Evolutionary conservation across 768 basidiomycete species (phyloP).

Genomic region (Boletus pseudo-olivaceus): DNA sequence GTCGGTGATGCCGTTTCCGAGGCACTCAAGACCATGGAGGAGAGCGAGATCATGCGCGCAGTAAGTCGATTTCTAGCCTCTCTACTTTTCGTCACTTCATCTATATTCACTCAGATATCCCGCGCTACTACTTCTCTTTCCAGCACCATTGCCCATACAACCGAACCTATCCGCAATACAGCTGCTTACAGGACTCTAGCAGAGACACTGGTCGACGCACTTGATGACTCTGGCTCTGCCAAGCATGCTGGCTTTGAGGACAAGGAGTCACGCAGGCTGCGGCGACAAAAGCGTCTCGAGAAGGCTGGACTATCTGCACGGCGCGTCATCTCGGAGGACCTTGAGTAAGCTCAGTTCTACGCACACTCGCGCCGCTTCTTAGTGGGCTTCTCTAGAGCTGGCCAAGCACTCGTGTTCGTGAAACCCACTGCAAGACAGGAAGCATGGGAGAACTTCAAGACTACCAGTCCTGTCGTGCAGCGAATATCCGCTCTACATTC

Average conservation of each 20-base stretch:
- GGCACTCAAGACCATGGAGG: conserved; percentile 90
- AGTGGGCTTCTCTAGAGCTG: conserved; percentile 58
- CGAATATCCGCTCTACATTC: conserved; percentile 56
- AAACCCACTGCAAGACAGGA: conserved; percentile 77
- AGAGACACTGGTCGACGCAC: conserved; percentile 85
- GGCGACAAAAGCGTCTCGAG: conserved; percentile 74
- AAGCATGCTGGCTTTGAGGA: conserved; percentile 97
- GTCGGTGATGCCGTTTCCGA: conserved; percentile 93
- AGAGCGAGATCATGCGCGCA: conserved; percentile 86
- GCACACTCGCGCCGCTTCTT: not conserved
- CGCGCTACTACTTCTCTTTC: conserved; percentile 84
- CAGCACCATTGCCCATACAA: conserved; percentile 79
- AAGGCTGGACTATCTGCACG: conserved; percentile 71
- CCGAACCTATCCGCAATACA: conserved; percentile 96
- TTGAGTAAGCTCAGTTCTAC: conserved; percentile 58
- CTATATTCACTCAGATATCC: conserved; percentile 55
- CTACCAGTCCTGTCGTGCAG: conserved; percentile 73
- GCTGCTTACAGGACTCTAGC: conserved; percentile 89
- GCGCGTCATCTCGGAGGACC: conserved; percentile 62
- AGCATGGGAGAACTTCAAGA: conserved; percentile 76
- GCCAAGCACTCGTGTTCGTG: conserved; percentile 79
- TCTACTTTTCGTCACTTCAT: not conserved
- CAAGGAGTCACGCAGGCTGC: conserved; percentile 80
- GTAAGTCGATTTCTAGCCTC: conserved; percentile 42
- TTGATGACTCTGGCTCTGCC: conserved; percentile 90